A percentile compares a stretch with the other conserved stretches of the same genome.
Evolutionary conservation across 108 stramenopile genomes (phyloP).

Genomic region (Nannochloropsis gaditana): DNA sequence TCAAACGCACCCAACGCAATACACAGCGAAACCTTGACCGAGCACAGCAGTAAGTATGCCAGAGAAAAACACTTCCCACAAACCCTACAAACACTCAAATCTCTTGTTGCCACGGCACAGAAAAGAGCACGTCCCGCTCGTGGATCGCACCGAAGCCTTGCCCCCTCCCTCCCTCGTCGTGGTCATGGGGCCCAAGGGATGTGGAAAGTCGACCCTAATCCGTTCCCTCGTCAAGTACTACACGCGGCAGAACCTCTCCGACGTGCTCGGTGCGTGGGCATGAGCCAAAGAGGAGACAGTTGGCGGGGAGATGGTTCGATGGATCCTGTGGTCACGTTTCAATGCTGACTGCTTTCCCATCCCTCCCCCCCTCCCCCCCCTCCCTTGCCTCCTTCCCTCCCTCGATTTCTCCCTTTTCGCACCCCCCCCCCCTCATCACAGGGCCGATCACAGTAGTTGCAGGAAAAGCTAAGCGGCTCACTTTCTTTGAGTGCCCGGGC

Average conservation of each 20-base stretch:
- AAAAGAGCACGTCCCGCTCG: not conserved
- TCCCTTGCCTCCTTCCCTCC: too few relatives aligned
- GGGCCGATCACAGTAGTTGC: constrained; percentile 95
- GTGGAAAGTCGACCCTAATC: constrained; percentile 92
- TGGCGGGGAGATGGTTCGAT: too few relatives aligned
- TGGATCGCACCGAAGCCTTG: constrained; percentile 30
- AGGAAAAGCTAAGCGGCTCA: constrained; percentile 80
- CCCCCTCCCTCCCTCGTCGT: constrained; percentile 75
- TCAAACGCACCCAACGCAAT: constrained; percentile 78
- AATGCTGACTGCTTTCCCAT: not conserved
- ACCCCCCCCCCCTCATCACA: not conserved
- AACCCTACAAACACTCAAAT: too few relatives aligned
- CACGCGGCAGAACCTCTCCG: constrained; percentile 79
- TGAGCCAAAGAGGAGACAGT: not conserved
- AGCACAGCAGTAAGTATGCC: constrained; percentile 74
- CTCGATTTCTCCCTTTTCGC: not conserved
- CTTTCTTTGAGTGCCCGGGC: constrained; percentile 90
- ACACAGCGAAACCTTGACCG: constrained; percentile 90
- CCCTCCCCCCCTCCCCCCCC: not conserved
- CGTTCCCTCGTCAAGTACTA: constrained; percentile 89
- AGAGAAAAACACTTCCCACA: not conserved
- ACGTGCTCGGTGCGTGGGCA: constrained; percentile 47
- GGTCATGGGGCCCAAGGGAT: constrained; percentile 87
- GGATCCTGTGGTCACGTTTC: too few relatives aligned
- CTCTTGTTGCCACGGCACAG: not conserved